phyloP scores from a whole-genome alignment of 2,329 filamentous ascomycete genomes.

The Chaetomium sp. region DNA sequence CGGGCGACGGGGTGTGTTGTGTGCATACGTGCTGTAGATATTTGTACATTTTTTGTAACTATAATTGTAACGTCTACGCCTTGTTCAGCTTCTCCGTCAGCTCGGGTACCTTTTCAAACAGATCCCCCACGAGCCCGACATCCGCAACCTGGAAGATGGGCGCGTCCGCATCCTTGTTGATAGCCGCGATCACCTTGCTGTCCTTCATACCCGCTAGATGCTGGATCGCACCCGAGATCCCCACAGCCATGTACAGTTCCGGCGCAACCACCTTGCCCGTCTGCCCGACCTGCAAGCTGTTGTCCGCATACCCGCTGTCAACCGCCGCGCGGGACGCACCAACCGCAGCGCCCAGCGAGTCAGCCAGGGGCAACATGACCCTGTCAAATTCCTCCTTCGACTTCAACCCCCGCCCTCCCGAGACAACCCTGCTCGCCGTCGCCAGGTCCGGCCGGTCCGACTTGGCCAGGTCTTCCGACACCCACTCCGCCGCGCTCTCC shows the following conservation, averaged over 20 bases:
- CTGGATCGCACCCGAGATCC: slow-evolving; percentile 96
- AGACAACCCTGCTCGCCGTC: slow-evolving; percentile 87
- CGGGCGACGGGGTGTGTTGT: neutral
- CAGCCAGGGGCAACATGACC: slow-evolving; percentile 88
- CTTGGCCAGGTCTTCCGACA: slow-evolving; percentile 89
- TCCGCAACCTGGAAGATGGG: slow-evolving; percentile 99
- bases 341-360: slow-evolving; percentile 91
- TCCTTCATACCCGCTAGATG: slow-evolving; percentile 99
- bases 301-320: slow-evolving; percentile 96
- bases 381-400: slow-evolving; percentile 97
- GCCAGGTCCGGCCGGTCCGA: slow-evolving; percentile 92
- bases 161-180: slow-evolving; percentile 97
- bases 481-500: slow-evolving; percentile 76
- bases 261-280: slow-evolving; percentile 98
- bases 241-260: slow-evolving; percentile 90
- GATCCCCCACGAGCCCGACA: slow-evolving; percentile 89
- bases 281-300: slow-evolving; percentile 96
- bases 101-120: slow-evolving; percentile 95
- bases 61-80: slow-evolving; percentile 26
- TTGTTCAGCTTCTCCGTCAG: slow-evolving; percentile 91
- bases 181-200: slow-evolving; percentile 97
- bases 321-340: slow-evolving; percentile 94
- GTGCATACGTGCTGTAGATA: neutral
- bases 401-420: slow-evolving; percentile 91
- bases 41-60: slow-evolving; percentile 30